These are phyloP conservation scores for Clonostachys byssicola DNA, from an alignment of 2,329 filamentous ascomycete genomes.

Conservation along the genomic window DNA sequence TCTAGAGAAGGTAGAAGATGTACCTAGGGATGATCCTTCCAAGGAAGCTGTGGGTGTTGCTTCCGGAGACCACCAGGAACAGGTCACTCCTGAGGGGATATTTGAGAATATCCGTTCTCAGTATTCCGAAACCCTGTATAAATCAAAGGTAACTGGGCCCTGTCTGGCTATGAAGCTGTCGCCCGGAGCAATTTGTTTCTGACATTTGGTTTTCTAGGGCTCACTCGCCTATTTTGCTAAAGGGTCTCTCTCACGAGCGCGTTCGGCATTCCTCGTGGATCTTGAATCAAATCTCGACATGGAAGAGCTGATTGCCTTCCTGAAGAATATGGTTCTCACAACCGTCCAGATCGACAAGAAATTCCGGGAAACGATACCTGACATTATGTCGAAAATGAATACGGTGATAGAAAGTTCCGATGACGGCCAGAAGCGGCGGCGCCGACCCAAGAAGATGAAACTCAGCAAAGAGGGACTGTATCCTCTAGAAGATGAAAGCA, in stretches of 20 bases:
- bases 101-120: slow-evolving; percentile 54
- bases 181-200: neutral
- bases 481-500: slow-evolving; percentile 57
- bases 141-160: slow-evolving; percentile 49
- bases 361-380: slow-evolving; percentile 67
- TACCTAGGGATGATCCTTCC: too few species aligned
- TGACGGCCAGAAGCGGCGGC: slow-evolving; percentile 37
- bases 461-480: slow-evolving; percentile 67
- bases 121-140: slow-evolving; percentile 57
- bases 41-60: too few species aligned
- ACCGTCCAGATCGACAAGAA: slow-evolving; percentile 73
- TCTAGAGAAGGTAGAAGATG: too few species aligned
- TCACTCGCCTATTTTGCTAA: slow-evolving; percentile 82
- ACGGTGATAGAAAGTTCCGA: slow-evolving; percentile 53
- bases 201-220: slow-evolving; percentile 37
- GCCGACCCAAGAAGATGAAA: slow-evolving; percentile 60
- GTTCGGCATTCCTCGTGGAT: slow-evolving; percentile 64
- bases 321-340: slow-evolving; percentile 65
- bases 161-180: neutral
- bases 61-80: too few species aligned
- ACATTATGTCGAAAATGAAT: slow-evolving; percentile 54
- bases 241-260: slow-evolving; percentile 71
- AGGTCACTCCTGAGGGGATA: slow-evolving; percentile 39
- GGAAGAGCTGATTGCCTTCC: slow-evolving; percentile 60
- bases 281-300: slow-evolving; percentile 57